phyloP scores from a whole-genome alignment of 768 basidiomycete species.

The Dictyophora rubrovolvata region DNA sequence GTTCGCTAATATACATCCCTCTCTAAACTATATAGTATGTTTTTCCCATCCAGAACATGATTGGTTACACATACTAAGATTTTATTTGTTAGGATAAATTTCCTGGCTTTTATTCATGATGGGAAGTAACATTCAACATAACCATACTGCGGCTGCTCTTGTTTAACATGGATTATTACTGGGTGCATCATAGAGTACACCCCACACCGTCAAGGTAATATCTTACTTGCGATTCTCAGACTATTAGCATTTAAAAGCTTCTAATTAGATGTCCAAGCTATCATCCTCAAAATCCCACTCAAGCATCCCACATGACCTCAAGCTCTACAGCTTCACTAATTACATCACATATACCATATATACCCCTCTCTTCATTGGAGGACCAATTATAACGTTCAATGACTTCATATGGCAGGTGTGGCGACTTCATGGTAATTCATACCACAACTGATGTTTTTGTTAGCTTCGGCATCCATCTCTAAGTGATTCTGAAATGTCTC shows the following conservation, averaged over 20 bases:
- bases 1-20: constrained; percentile 45
- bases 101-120: constrained; percentile 76
- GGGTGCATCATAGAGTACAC: constrained; percentile 47
- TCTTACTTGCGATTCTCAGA: constrained; percentile 12
- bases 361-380: constrained; percentile 89
- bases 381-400: constrained; percentile 93
- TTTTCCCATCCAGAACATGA: background rate
- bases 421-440: background rate
- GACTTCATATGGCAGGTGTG: constrained; percentile 90
- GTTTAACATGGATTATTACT: constrained; percentile 88
- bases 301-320: constrained; percentile 39
- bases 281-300: constrained; percentile 54
- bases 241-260: constrained; percentile 7
- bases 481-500: constrained; percentile 22
- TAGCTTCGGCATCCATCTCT: constrained; percentile 55
- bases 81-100: constrained; percentile 41
- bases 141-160: constrained; percentile 90
- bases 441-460: background rate
- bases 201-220: constrained; percentile 32
- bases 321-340: constrained; percentile 56
- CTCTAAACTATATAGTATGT: constrained; percentile 53
- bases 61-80: background rate
- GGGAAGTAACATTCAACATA: constrained; percentile 93
- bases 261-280: constrained; percentile 19
- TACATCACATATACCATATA: constrained; percentile 85